Conservation (phyloP, 83 land plant species). For the Picea abies region DNA sequence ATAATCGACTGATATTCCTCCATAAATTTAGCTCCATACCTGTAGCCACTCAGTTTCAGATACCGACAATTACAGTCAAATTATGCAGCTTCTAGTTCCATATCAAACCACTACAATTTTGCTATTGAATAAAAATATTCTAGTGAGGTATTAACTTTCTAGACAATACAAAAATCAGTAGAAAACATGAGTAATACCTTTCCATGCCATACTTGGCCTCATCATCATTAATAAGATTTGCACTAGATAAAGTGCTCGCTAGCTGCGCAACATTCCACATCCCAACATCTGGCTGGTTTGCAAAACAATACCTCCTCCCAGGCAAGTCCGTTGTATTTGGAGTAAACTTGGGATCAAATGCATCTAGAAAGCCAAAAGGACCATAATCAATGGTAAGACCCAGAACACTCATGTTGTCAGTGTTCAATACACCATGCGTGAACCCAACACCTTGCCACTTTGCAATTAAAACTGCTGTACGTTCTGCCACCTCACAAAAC, state of each 20-base stretch:
- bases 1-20: constrained; percentile 90
- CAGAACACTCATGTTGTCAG: too few relatives aligned
- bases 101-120: not conserved
- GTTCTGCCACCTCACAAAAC: constrained; percentile 91
- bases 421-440: too few relatives aligned
- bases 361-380: not conserved
- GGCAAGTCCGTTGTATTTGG: too few relatives aligned
- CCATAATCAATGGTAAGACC: too few relatives aligned
- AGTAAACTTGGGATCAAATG: too few relatives aligned
- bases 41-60: constrained; percentile 26
- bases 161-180: not conserved
- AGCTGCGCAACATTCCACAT: too few relatives aligned
- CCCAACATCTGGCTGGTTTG: too few relatives aligned
- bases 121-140: not conserved
- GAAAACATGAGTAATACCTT: not conserved
- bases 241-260: too few relatives aligned
- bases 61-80: not conserved
- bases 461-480: constrained; percentile 86
- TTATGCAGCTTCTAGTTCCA: not conserved
- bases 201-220: too few relatives aligned
- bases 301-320: too few relatives aligned
- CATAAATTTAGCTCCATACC: constrained; percentile 95
- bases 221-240: too few relatives aligned
- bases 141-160: too few relatives aligned
- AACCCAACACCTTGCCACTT: constrained; percentile 85